Evolutionary conservation across 345 rosid species (phyloP), one percentile per base, ranked within the genome.

Genomic region (Corchorus olitorius): DNA sequence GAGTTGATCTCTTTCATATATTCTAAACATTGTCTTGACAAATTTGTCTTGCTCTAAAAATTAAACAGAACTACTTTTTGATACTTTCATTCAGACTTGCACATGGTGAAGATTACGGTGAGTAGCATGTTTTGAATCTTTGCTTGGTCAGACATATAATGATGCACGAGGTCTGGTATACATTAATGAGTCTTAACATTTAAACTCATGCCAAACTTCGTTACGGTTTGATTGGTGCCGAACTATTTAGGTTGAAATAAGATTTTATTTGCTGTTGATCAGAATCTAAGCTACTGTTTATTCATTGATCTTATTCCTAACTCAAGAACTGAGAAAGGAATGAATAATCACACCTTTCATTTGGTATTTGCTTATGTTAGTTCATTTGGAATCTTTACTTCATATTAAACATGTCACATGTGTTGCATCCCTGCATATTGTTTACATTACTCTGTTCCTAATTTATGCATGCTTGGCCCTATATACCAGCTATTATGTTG

Each of bases 121-220:
- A 39, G 43, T 39, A 39, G 43, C 43, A 39, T 39, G 4, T 39
- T 39, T 39, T 39, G 43, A 4, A 39, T 39, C 43, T 39, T 39
- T 61, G 65, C 65, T 61, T 61, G 65, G 34, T 58, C 35, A 58
- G 62, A 34, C 34, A 34, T 14, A 62, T 61, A 61, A 33, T 33
- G 17, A 37, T 43, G n/a, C 34, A 33, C 3, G 17, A 15, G 17
- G 43, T 62, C 45, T 62, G 66, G 45, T 37, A 58, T 37, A 58
- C 6, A 20, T 50, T 58, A 58, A 58, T 58, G 34, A 58, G 9
- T 58, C 11, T 27, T 2, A 3, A 53, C 56, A 13, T 17, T 53
- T 53, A 61, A 61, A 12, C n/a, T 61, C 9, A 34, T 35, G 65
- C 43, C 39, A 15, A 68, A 48, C n/a, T 16, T 69, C 49, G 20